Percentiles rank a stretch among this genome's conserved stretches.
Conservation (phyloP, 2,329 filamentous ascomycete genomes). For the Colletotrichum scovillei region DNA sequence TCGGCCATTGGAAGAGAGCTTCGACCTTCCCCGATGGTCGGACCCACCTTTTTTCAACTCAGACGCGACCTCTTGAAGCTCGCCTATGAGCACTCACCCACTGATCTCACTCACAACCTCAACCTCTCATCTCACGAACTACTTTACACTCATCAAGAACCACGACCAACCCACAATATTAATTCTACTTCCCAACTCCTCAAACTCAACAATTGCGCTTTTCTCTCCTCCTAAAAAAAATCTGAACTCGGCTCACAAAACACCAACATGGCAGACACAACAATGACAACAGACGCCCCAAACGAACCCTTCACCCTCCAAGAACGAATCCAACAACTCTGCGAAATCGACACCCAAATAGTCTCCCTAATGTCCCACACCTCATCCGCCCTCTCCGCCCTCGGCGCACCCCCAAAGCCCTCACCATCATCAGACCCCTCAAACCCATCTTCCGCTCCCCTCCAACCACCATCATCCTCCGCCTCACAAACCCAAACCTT, state of each 20-base stretch:
- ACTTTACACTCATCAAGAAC: not conserved
- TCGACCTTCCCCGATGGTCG: not conserved
- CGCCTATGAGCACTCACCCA: not conserved
- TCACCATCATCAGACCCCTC: conserved; percentile 46
- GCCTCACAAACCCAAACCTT: conserved; percentile 53
- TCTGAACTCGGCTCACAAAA: not conserved
- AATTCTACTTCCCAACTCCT: no score
- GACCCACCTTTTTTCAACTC: not conserved
- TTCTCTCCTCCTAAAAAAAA: no score
- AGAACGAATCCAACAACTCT: conserved; percentile 84
- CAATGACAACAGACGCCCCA: conserved; percentile 38
- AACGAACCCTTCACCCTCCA: conserved; percentile 74
- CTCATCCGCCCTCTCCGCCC: conserved; percentile 56
- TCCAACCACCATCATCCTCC: conserved; percentile 57
- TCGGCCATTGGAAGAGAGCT: conserved; percentile 15
- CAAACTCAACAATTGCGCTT: not conserved
- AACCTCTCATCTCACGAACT: not conserved
- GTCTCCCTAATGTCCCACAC: conserved; percentile 56
- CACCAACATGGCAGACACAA: conserved; percentile 25
- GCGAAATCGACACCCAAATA: conserved; percentile 76
- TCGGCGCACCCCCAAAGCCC: conserved; percentile 51
- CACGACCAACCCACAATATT: not conserved
- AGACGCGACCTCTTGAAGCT: conserved; percentile 10
- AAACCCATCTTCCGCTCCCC: conserved; percentile 66
- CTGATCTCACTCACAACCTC: conserved; percentile 3